Base-by-base conservation (phyloP, 805 yeast species). In the Ogataea naganishii region DNA sequence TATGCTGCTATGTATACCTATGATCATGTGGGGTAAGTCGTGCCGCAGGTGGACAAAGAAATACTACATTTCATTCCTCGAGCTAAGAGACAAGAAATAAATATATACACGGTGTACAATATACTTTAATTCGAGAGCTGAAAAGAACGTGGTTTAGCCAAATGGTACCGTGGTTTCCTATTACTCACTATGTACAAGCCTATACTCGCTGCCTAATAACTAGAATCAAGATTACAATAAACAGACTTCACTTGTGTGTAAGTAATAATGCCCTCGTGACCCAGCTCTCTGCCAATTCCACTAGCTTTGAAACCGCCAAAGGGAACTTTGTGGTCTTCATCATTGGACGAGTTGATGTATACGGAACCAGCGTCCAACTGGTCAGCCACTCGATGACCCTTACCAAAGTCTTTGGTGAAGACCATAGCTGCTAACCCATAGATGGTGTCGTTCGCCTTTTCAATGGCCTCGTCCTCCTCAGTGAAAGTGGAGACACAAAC, bases 351-450 rank as follows among this genome's bases (percentile, higher is more conserved):
- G 56, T 80, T 80, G 45, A 80, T 59, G 72, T 80, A 80, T 17
- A 79, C 74, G 30, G 71, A 70, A 16, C 89, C 89, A 5, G 81
- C 74, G 41, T 73, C 68, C 33, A 80, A 52, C 23, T 69, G 70
- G 27, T 64, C 53, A 11, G 86, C 80, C 44, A 77, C 62, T 29
- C 60, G 51, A 51, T 81, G 82, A 3, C 85, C 92, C 34, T 68
- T 63, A 32, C 66, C 63, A 37, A 82, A 63, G 51, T 81, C 77
- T 37, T 61, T 58, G 26, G 94, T 73, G 65, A 83, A 84, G 8
- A 84, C 71, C 49, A 88, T 79, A 4, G 88, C 83, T 7, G 88
- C 94, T 33, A 84, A 69, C 5, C 95, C 95, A 49, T 82, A 84
- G 30, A 66, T 66, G 8, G 85, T 67, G 43, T 70, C 72, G 53